Percentiles rank a stretch among this genome's conserved stretches.
phyloP scores from a whole-genome alignment of 768 basidiomycete genomes.

The Tricholoma sp. region DNA sequence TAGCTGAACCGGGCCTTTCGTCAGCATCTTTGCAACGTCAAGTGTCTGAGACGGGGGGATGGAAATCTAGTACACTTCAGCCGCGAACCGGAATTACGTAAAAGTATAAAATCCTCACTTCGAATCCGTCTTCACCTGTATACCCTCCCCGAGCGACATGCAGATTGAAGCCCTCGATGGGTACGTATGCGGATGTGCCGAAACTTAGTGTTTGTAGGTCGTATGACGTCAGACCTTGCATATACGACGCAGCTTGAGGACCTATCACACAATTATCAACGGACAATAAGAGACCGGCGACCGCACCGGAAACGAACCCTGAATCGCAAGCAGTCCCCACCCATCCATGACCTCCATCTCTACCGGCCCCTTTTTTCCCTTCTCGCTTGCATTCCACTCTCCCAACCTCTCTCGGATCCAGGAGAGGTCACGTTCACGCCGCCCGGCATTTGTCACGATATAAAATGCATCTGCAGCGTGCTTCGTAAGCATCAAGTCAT shows the following conservation, averaged over 20 bases:
- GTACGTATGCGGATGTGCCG: slow-evolving; percentile 76
- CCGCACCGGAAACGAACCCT: slow-evolving; percentile 52
- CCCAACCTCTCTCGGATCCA: slow-evolving; percentile 67
- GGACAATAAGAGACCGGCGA: background rate
- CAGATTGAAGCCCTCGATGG: slow-evolving; percentile 71
- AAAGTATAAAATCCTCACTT: slow-evolving; percentile 39
- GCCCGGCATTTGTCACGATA: slow-evolving; percentile 93
- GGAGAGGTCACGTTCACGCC: slow-evolving; percentile 72
- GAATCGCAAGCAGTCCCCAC: slow-evolving; percentile 88
- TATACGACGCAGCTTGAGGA: slow-evolving; percentile 73
- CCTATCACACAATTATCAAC: slow-evolving; percentile 35
- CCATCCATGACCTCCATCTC: slow-evolving; percentile 75
- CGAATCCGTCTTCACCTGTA: slow-evolving; percentile 98
- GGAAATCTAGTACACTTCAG: slow-evolving; percentile 56
- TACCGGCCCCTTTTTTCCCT: slow-evolving; percentile 55
- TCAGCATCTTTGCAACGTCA: slow-evolving; percentile 63
- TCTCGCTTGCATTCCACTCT: slow-evolving; percentile 71
- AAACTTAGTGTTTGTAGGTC: slow-evolving; percentile 76
- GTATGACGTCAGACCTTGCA: slow-evolving; percentile 72
- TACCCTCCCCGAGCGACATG: slow-evolving; percentile 95
- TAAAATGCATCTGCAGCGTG: slow-evolving; percentile 79
- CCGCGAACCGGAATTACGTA: background rate
- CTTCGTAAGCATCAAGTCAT: slow-evolving; percentile 90
- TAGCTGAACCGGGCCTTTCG: slow-evolving; percentile 65
- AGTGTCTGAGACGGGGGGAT: slow-evolving; percentile 76